phyloP scores from a whole-genome alignment of 352 stramenopile species.

The Pseudoperonospora humuli region DNA sequence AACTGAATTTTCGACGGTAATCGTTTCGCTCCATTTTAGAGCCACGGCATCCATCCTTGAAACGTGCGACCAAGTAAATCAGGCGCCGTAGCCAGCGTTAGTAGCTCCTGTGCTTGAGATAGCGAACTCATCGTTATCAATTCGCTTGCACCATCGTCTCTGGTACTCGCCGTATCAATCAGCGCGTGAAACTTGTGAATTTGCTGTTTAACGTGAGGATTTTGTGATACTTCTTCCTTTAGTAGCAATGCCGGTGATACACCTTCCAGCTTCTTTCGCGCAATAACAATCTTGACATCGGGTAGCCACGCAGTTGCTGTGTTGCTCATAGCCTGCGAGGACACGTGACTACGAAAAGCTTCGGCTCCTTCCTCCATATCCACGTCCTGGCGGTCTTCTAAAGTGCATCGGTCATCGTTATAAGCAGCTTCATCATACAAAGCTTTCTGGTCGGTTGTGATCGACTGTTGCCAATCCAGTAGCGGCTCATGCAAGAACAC shows the following conservation, averaged over 20 bases:
- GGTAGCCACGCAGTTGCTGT: conserved; percentile 44
- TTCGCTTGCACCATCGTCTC: conserved; percentile 5
- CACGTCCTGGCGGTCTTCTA: conserved; percentile 25
- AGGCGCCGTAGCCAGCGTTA: conserved; percentile 72
- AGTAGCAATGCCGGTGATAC: conserved; percentile 58
- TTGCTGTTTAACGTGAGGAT: conserved; percentile 47
- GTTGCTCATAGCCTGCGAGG: neutral
- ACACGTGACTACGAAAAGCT: neutral
- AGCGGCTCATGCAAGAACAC: conserved; percentile 88
- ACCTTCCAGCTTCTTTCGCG: conserved; percentile 63
- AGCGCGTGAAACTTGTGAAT: conserved; percentile 51
- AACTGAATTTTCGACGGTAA: too few relatives aligned
- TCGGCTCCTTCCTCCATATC: conserved; percentile 26
- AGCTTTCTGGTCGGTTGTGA: conserved; percentile 47
- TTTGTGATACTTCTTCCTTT: conserved; percentile 69
- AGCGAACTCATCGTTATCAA: conserved; percentile 38
- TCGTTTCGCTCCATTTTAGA: conserved; percentile 16
- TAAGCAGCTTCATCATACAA: conserved; percentile 35
- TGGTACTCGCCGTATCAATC: conserved; percentile 31
- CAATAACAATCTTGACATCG: conserved; percentile 72
- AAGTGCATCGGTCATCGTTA: conserved; percentile 14
- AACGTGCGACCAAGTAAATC: conserved; percentile 77
- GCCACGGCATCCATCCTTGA: conserved; percentile 79
- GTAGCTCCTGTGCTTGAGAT: conserved; percentile 75
- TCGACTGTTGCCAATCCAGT: conserved; percentile 84